These are phyloP conservation scores for Sclerotinia minor DNA, from an alignment of 2,329 filamentous ascomycete genomes.

Conservation along the genomic window DNA sequence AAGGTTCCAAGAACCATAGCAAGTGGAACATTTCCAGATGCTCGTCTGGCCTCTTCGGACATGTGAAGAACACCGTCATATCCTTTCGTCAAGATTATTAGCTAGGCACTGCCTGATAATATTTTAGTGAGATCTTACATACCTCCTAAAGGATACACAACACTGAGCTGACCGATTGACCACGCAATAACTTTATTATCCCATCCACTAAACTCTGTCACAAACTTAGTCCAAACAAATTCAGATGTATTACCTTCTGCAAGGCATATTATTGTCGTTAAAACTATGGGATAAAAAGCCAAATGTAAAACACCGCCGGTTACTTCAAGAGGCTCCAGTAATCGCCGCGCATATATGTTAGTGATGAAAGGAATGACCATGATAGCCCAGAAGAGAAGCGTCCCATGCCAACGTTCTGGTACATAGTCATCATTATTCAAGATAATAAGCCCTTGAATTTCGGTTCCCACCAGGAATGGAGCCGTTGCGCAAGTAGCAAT, in stretches of 20 bases:
- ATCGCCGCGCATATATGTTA: background rate
- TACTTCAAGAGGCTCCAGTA: background rate
- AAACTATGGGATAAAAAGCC: background rate
- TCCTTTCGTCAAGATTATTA: background rate
- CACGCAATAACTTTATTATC: background rate
- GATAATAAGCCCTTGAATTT: background rate
- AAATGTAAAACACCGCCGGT: background rate
- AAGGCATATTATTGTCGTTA: background rate
- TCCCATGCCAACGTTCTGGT: background rate
- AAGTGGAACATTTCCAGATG: background rate
- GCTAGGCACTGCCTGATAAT: too few relatives aligned
- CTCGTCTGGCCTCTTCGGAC: background rate
- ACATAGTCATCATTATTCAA: background rate
- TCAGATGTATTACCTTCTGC: background rate
- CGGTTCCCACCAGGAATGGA: background rate
- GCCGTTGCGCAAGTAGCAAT: background rate
- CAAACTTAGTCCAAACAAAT: background rate
- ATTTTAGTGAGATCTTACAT: background rate
- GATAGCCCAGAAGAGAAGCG: background rate
- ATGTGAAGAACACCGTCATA: background rate
- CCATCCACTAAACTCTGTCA: background rate
- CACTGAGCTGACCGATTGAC: background rate
- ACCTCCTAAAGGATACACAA: background rate
- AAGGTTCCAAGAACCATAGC: background rate
- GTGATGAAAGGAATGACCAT: background rate